Percentiles rank a stretch among this genome's conserved stretches.
These are phyloP conservation scores for Blastomyces silverae DNA, from an alignment of 2,329 filamentous ascomycete species.

Conservation along the genomic window DNA sequence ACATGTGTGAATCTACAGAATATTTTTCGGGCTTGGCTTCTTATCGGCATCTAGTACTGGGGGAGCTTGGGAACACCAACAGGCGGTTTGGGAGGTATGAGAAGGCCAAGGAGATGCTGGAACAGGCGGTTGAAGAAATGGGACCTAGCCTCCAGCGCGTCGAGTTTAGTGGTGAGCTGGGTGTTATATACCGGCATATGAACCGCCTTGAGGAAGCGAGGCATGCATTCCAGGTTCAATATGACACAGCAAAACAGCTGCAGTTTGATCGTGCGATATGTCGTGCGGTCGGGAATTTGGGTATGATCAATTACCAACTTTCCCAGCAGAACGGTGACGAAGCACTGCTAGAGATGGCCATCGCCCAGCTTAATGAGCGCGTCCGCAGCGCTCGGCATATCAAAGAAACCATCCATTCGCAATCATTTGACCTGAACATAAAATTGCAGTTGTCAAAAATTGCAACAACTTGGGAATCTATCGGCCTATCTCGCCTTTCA, in stretches of 20 bases:
- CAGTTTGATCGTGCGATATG: slow-evolving; percentile 1
- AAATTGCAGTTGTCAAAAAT: not conserved
- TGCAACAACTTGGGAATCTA: not conserved
- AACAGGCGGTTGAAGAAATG: not conserved
- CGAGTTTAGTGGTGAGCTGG: not conserved
- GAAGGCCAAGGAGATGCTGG: slow-evolving; percentile 1
- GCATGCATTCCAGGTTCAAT: not conserved
- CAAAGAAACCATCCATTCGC: slow-evolving; percentile 1
- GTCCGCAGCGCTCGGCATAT: not conserved
- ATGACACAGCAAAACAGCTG: not conserved
- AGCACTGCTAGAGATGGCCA: not conserved
- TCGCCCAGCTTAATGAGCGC: not conserved
- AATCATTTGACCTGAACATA: not conserved
- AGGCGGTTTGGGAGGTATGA: slow-evolving; percentile 5
- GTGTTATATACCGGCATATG: slow-evolving; percentile 4
- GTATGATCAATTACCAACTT: slow-evolving; percentile 5
- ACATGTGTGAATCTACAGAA: not conserved
- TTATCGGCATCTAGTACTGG: slow-evolving; percentile 4
- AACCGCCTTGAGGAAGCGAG: not conserved
- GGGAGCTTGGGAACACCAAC: slow-evolving; percentile 2
- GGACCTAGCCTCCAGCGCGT: slow-evolving; percentile 1
- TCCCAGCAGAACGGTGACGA: not conserved
- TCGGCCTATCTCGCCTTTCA: slow-evolving; percentile 1
- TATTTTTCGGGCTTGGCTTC: not conserved
- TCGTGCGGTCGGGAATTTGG: slow-evolving; percentile 1